Conservation (phyloP, 805 yeast species). For the Scheffersomyces amazonensis region DNA sequence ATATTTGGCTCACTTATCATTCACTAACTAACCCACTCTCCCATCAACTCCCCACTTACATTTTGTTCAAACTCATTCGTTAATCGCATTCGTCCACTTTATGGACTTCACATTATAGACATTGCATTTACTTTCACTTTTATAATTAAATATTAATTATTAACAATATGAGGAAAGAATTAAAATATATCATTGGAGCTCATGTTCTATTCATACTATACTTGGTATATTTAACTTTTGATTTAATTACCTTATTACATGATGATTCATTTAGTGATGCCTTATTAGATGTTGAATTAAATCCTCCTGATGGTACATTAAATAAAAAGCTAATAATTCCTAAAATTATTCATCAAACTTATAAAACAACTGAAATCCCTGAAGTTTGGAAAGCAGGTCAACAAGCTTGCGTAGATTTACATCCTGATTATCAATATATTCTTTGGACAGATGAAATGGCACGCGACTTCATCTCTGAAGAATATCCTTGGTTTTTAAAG, state of each 20-base stretch:
- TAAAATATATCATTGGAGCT: constrained; percentile 56
- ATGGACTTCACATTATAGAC: not conserved
- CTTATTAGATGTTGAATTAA: constrained; percentile 58
- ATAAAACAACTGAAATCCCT: constrained; percentile 76
- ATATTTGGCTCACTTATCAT: no score
- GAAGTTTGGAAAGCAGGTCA: constrained; percentile 80
- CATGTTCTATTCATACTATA: constrained; percentile 55
- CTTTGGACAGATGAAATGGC: constrained; percentile 90
- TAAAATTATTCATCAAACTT: constrained; percentile 90
- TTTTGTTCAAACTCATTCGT: no score
- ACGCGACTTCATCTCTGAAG: constrained; percentile 69
- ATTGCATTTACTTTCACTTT: not conserved
- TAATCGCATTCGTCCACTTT: no score
- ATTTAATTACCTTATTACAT: constrained; percentile 68
- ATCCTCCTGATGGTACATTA: constrained; percentile 45
- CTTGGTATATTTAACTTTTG: constrained; percentile 63
- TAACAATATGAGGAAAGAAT: constrained; percentile 73
- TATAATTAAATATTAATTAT: no score
- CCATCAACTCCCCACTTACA: no score
- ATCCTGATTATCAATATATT: constrained; percentile 85
- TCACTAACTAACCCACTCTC: no score
- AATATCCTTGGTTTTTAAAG: constrained; percentile 82
- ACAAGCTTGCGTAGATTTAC: constrained; percentile 68
- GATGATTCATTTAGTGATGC: constrained; percentile 71
- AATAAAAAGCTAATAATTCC: constrained; percentile 65